A percentile compares a stretch with the other conserved stretches of the same genome.
phyloP scores from a whole-genome alignment of 2,329 filamentous ascomycete species.

The Septoria linicola region DNA sequence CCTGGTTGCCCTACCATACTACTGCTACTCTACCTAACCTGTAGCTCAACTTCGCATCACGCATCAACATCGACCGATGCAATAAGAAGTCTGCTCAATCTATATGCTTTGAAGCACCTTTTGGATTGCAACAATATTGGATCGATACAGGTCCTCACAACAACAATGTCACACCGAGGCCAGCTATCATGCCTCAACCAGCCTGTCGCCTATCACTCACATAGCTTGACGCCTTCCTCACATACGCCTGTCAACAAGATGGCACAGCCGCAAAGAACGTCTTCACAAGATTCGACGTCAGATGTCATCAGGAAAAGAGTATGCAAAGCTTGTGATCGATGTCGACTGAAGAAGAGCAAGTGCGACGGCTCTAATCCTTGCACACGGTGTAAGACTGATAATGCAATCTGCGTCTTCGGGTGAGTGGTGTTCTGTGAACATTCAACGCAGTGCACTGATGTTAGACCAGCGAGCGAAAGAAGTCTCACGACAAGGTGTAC shows the following conservation, averaged over 20 bases:
- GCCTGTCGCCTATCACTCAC: conserved; percentile 25
- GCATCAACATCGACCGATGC: not conserved
- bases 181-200: conserved; percentile 24
- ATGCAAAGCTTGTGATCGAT: conserved; percentile 66
- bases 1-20: not conserved
- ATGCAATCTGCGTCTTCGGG: conserved; percentile 64
- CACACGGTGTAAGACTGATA: conserved; percentile 62
- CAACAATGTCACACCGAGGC: conserved; percentile 23
- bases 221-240: conserved; percentile 24
- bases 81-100: not conserved
- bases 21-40: not conserved
- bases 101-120: too few species aligned
- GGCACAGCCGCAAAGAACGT: conserved; percentile 26
- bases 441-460: not conserved
- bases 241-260: conserved; percentile 29
- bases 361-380: conserved; percentile 64
- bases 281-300: conserved; percentile 30
- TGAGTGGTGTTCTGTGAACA: conserved; percentile 17
- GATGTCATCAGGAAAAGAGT: conserved; percentile 56
- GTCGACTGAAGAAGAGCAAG: conserved; percentile 67
- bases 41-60: too few species aligned
- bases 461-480: conserved; percentile 54
- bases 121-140: too few species aligned
- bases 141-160: too few species aligned
- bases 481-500: conserved; percentile 66